Evolutionary conservation across 2,329 filamentous ascomycete genomes (phyloP), one percentile per base, ranked within the genome.

Genomic region (Pseudocercospora fijiensis): DNA sequence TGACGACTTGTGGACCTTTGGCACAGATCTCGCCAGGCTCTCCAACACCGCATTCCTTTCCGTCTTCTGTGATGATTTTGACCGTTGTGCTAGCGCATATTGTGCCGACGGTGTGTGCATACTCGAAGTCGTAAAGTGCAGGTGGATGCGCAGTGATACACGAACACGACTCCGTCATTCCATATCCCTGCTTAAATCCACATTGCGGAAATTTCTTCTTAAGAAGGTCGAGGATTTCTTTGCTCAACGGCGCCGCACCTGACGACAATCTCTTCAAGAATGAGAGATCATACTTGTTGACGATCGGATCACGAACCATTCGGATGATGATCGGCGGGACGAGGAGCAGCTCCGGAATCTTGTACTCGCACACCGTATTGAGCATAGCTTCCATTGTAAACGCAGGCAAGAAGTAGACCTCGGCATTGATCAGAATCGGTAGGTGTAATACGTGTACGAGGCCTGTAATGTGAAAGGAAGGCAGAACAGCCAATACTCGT

Each of bases 141-240:
- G 82, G 82, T 4, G 86, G 84, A 60, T 88, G 86, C 0, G 84
- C 81, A 0, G 86, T 88, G 65, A 90, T 86, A 67, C 85, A 88
- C 1, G 79, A 81, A 72, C 85, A 89, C 0, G 81, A 84, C 73
- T 89, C 87, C 0, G 87, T 90, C 86, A 90, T 89, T 27, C 87
- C 87, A 69, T 88, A 89, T 1, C 0, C 85, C 84, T 1, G 83
- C 85, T 3, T 81, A 76, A 89, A 87, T 0, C 85, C 85, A 0
- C 83, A 85, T 1, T 81, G 76, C 0, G 86, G 86, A 69, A 88
- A 88, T 55, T 81, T 82, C 64, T 80, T 77, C 62, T 84, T 75
- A 13, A 89, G 76, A 24, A 83, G 78, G 24, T 83, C 80, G 16
- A 88, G 78, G 60, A 89, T 83, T 71, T 88, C 83, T 5, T 79